phyloP scores from a whole-genome alignment of 2,329 filamentous ascomycete species.

The Verticillium dahliae region DNA sequence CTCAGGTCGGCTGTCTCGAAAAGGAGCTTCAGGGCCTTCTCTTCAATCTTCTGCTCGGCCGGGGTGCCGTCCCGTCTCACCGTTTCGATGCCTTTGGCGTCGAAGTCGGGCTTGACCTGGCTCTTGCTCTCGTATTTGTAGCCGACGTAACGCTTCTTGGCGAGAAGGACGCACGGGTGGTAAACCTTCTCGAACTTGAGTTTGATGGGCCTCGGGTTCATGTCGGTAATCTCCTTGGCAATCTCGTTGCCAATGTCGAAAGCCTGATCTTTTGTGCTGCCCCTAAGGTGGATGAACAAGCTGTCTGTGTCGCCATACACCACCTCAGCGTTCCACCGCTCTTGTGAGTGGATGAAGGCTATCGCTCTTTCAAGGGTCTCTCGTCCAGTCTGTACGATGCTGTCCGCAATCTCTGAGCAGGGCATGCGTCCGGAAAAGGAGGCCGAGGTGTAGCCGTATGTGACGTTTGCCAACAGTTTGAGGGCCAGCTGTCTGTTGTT shows the following conservation, averaged over 20 bases:
- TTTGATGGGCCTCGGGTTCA: slow-evolving; percentile 87
- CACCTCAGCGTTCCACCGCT: slow-evolving; percentile 88
- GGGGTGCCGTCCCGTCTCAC: slow-evolving; percentile 92
- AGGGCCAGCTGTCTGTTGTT: slow-evolving; percentile 92
- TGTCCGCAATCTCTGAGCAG: slow-evolving; percentile 95
- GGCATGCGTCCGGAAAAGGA: slow-evolving; percentile 97
- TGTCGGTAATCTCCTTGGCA: slow-evolving; percentile 74
- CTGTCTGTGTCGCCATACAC: slow-evolving; percentile 98
- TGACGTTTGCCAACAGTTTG: slow-evolving; percentile 97
- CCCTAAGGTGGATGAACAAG: slow-evolving; percentile 83
- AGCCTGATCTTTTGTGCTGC: slow-evolving; percentile 78
- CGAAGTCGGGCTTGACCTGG: slow-evolving; percentile 80
- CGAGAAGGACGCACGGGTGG: slow-evolving; percentile 85
- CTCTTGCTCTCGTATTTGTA: slow-evolving; percentile 84
- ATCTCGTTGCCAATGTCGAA: slow-evolving; percentile 94
- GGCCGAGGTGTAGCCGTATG: slow-evolving; percentile 94
- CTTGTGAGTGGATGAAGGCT: slow-evolving; percentile 81
- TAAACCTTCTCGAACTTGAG: slow-evolving; percentile 99
- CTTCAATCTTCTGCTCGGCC: slow-evolving; percentile 93
- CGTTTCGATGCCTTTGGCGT: slow-evolving; percentile 97
- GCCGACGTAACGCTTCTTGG: slow-evolving; percentile 97
- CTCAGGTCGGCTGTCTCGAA: slow-evolving; percentile 88
- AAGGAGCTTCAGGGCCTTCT: slow-evolving; percentile 79
- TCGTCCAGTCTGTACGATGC: slow-evolving; percentile 91
- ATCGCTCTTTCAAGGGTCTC: slow-evolving; percentile 94